Conservation (phyloP, 116 monocot species). For the Thalassia testudinum region DNA sequence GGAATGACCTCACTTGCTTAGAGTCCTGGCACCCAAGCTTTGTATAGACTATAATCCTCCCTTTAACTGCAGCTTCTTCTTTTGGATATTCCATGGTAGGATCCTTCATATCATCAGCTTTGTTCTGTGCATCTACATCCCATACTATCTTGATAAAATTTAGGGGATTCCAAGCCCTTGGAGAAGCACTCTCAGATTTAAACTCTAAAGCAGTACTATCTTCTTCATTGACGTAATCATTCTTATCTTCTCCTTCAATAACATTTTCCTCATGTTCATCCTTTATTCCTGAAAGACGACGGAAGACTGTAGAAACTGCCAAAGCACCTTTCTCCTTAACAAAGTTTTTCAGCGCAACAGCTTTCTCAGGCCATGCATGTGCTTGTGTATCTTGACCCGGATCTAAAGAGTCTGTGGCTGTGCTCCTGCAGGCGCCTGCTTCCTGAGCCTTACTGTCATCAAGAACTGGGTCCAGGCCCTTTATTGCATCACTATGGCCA, state of each 20-base stretch:
- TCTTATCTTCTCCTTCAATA: conserved; percentile 20
- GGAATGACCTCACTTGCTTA: conserved; percentile 44
- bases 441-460: conserved; percentile 59
- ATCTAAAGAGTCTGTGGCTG: conserved; percentile 15
- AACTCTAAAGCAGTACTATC: conserved; percentile 11
- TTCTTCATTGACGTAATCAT: conserved; percentile 13
- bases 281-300: too few relatives aligned
- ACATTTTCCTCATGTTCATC: too few relatives aligned
- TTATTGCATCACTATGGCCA: conserved; percentile 34
- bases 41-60: too few relatives aligned
- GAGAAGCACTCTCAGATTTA: conserved; percentile 23
- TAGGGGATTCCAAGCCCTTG: conserved; percentile 58
- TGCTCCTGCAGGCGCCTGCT: conserved; percentile 15
- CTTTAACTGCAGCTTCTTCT: conserved; percentile 44
- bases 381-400: too few relatives aligned
- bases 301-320: conserved; percentile 73
- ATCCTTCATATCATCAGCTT: conserved; percentile 8
- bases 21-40: conserved; percentile 66
- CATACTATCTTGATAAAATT: conserved; percentile 47
- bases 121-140: conserved; percentile 17
- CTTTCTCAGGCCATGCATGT: too few relatives aligned
- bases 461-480: conserved; percentile 49
- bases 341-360: too few relatives aligned
- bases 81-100: conserved; percentile 9
- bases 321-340: conserved; percentile 64